These are phyloP conservation scores for Talaromyces sp. DNA, from an alignment of 2,329 filamentous ascomycete species.

Conservation along the genomic window DNA sequence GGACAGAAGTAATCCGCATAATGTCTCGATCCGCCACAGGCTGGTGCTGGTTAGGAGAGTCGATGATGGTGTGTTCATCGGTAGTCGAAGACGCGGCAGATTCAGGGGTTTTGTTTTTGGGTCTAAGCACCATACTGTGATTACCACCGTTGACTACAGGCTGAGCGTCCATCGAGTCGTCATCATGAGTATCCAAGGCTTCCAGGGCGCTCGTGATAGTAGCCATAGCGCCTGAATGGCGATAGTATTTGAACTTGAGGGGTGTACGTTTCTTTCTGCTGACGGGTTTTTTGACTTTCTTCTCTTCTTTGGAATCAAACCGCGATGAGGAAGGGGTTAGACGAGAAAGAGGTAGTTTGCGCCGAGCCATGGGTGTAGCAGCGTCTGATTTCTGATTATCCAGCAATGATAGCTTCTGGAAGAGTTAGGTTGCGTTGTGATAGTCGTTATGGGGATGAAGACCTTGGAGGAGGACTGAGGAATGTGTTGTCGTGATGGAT, in stretches of 20 bases:
- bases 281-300: neutral
- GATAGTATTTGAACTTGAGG: neutral
- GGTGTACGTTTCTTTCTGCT: neutral
- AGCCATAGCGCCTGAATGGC: neutral
- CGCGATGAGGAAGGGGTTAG: neutral
- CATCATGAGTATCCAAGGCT: neutral
- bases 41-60: neutral
- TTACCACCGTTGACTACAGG: neutral
- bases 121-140: neutral
- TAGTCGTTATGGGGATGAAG: neutral
- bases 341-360: neutral
- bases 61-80: neutral
- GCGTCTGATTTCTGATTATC: neutral
- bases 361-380: neutral
- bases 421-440: neutral
- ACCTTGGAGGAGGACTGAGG: neutral
- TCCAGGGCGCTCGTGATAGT: neutral
- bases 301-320: neutral
- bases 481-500: neutral
- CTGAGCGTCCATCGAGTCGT: neutral
- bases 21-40: neutral
- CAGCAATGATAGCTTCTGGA: neutral
- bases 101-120: neutral
- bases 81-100: neutral
- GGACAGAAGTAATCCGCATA: conserved; percentile 4